These are phyloP conservation scores for Cunninghamia lanceolata DNA, from an alignment of 75 land plant genomes.

Conservation along the genomic window DNA sequence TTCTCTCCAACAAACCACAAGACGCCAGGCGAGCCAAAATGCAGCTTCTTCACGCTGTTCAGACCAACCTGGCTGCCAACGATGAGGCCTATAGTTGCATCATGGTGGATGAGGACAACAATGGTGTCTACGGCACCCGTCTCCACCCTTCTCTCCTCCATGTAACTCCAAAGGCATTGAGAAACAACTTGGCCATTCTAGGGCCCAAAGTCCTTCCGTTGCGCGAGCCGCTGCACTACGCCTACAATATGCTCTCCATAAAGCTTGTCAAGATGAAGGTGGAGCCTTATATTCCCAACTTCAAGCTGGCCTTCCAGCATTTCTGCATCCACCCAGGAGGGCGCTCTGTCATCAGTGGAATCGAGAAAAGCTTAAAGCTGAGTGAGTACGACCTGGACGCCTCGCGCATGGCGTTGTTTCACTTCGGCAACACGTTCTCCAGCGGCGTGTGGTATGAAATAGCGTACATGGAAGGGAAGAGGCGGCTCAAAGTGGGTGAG, in stretches of 20 bases:
- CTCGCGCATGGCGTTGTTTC: constrained; percentile 42
- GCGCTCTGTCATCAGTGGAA: constrained; percentile 35
- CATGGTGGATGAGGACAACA: constrained; percentile 50
- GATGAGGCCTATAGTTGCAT: constrained; percentile 59
- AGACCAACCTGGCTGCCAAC: constrained; percentile 47
- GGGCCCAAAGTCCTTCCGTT: constrained; percentile 46
- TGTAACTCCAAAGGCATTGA: constrained; percentile 48
- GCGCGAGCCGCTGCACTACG: constrained; percentile 23
- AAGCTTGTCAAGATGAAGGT: constrained; percentile 24
- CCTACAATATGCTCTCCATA: constrained; percentile 18
- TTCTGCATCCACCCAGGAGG: constrained; percentile 46
- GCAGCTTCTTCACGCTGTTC: constrained; percentile 56
- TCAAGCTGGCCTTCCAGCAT: constrained; percentile 36
- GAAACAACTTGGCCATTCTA: constrained; percentile 43
- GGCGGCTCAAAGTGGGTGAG: constrained; percentile 38
- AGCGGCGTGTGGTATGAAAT: constrained; percentile 59
- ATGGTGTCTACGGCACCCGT: constrained; percentile 37
- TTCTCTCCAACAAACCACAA: constrained; percentile 48
- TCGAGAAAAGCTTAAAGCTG: constrained; percentile 45
- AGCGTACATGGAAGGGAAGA: constrained; percentile 57
- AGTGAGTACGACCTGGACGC: constrained; percentile 42
- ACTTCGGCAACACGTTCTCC: constrained; percentile 59
- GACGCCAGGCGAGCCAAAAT: constrained; percentile 38
- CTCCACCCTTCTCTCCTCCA: constrained; percentile 46
- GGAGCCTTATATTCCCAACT: constrained; percentile 58